phyloP scores from a whole-genome alignment of 345 rosid species.

The Orychophragmus violaceus region DNA sequence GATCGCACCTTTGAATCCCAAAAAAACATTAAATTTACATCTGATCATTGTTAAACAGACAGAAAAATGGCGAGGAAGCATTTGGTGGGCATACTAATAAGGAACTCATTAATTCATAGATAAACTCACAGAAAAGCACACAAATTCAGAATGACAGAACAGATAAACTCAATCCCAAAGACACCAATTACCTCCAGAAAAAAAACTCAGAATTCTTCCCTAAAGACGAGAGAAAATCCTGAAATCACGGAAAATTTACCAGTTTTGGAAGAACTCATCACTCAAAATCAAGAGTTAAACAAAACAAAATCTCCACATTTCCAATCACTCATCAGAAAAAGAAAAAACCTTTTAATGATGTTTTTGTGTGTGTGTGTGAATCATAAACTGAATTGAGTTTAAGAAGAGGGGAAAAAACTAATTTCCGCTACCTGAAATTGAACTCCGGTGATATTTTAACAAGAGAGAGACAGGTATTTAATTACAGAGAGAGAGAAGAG shows the following conservation, averaged over 20 bases:
- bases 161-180: slow-evolving; percentile 7
- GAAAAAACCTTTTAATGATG: not conserved
- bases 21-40: not conserved
- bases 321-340: not conserved
- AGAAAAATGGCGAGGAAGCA: too few relatives aligned
- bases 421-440: slow-evolving; percentile 23
- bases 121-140: not conserved
- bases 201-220: not conserved
- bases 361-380: not conserved
- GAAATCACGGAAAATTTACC: not conserved
- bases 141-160: slow-evolving; percentile 1
- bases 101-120: not conserved
- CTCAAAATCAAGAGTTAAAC: slow-evolving; percentile 7
- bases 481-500: not conserved
- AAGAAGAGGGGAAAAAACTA: not conserved
- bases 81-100: not conserved
- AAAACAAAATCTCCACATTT: not conserved
- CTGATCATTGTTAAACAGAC: not conserved
- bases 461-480: slow-evolving; percentile 5
- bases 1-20: not conserved
- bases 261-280: slow-evolving; percentile 9
- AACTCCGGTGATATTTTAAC: slow-evolving; percentile 6
- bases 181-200: not conserved
- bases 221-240: not conserved
- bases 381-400: slow-evolving; percentile 19